A percentile compares a stretch with the other conserved stretches of the same genome.
phyloP scores from a whole-genome alignment of 495 filamentous ascomycete genomes.

The Annulohypoxylon moriforme region DNA sequence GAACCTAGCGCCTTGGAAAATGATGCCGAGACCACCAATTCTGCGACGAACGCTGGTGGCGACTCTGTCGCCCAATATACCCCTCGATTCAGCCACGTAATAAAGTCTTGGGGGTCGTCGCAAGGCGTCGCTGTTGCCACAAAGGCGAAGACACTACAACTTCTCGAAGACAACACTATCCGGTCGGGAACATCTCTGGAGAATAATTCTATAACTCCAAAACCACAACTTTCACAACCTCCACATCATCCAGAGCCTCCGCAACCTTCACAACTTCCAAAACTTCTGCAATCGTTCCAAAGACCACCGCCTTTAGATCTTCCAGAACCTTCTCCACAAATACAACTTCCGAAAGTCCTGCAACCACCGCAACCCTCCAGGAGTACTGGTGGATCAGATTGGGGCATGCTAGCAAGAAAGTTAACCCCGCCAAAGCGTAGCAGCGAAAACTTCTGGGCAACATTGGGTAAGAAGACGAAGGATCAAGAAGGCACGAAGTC shows the following conservation, averaged over 20 bases:
- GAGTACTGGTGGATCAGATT: conserved; percentile 4
- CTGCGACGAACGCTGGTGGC: neutral
- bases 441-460: conserved; percentile 28
- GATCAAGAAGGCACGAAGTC: neutral
- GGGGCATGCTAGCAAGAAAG: conserved; percentile 33
- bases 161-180: too few relatives aligned
- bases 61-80: neutral
- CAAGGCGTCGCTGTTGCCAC: neutral
- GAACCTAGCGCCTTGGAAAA: neutral
- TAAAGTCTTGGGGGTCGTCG: neutral
- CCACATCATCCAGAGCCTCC: neutral
- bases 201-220: neutral
- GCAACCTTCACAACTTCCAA: neutral
- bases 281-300: neutral
- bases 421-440: conserved; percentile 5
- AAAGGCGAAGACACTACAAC: neutral
- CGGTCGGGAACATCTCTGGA: neutral
- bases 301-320: neutral
- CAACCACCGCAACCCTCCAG: neutral
- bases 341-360: neutral
- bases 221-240: neutral
- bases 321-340: neutral
- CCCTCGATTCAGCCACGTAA: neutral
- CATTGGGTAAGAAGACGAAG: conserved; percentile 9
- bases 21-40: neutral